Evolutionary conservation across 1,284 basidiomycete genomes (phyloP), one percentile per base, ranked within the genome.

Genomic region (Moesziomyces sp.): DNA sequence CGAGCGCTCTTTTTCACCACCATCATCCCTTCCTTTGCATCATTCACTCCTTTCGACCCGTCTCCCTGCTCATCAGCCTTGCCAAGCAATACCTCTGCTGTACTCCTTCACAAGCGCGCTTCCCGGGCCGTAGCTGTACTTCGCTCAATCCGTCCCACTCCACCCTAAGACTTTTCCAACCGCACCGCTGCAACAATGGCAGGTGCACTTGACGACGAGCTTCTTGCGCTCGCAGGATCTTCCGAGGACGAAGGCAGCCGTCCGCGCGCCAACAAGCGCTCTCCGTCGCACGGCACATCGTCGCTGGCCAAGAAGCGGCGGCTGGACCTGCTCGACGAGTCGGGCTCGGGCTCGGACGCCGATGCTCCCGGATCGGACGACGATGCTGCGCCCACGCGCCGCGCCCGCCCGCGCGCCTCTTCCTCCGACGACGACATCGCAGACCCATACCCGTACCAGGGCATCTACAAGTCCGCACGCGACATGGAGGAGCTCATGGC

Each of bases 391-490:
- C 35, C 35, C 14, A 38, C 35, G 14, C 35, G 35, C 14, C 35
- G 35, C 14, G 14, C 35, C 10, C 35, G 35, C 11, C 13, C 13
- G 14, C 35, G 35, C 35, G 49, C 43, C 34, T 42, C 23, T 21
- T 26, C 47, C 10, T 44, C 50, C 8, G 52, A 48, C 24, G 47
- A 51, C n/a, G 61, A 65, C 16, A 48, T 43, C 28, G 49, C 11
- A 2, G 55, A 54, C 9, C 70, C 61, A 6, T 97, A 93, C 83
- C 94, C 93, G 0, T 86, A 96, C 21, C 94, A 97, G 78, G 93
- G 93, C 48, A 93, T 93, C 84, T 97, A 93, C 83, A 88, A 89
- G 61, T 89, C 94, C 78, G 92, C 93, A 76, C 88, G 86, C 5
- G 95, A 97, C 84, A 89, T 91, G 80, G 88, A 91, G 74, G 86